Evolutionary conservation across 805 yeast species (phyloP).

Genomic region (Maudiozyma bulderi): DNA sequence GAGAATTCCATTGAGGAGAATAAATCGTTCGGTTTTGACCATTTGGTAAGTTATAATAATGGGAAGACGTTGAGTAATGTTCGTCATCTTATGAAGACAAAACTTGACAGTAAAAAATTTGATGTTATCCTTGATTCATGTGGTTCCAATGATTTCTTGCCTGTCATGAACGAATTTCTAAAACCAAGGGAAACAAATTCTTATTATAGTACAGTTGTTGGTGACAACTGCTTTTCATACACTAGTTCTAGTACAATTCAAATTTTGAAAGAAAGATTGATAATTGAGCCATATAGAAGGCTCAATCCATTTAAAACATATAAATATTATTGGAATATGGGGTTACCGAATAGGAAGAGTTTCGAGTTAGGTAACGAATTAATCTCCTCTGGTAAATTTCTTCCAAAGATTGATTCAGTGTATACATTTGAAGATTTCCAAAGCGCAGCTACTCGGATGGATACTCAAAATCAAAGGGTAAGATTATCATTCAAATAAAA

Average conservation of each 20-base stretch:
- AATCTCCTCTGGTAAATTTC: constrained; percentile 26
- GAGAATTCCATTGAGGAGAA: constrained; percentile 37
- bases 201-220: constrained; percentile 45
- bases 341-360: constrained; percentile 1
- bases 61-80: constrained; percentile 33
- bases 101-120: constrained; percentile 35
- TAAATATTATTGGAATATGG: constrained; percentile 21
- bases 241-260: background rate
- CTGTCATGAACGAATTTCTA: constrained; percentile 34
- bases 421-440: constrained; percentile 39
- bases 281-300: background rate
- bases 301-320: constrained; percentile 20
- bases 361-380: constrained; percentile 16
- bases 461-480: background rate
- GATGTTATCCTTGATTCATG: constrained; percentile 58
- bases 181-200: constrained; percentile 40
- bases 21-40: constrained; percentile 46
- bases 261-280: background rate
- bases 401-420: constrained; percentile 45
- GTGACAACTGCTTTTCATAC: constrained; percentile 38
- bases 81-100: constrained; percentile 21
- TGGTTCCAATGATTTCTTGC: constrained; percentile 46
- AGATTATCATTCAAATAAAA: background rate
- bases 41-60: constrained; percentile 46
- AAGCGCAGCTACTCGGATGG: constrained; percentile 38